Base-by-base conservation (phyloP, 2,329 filamentous ascomycete genomes). In the Fusarium palustre region DNA sequence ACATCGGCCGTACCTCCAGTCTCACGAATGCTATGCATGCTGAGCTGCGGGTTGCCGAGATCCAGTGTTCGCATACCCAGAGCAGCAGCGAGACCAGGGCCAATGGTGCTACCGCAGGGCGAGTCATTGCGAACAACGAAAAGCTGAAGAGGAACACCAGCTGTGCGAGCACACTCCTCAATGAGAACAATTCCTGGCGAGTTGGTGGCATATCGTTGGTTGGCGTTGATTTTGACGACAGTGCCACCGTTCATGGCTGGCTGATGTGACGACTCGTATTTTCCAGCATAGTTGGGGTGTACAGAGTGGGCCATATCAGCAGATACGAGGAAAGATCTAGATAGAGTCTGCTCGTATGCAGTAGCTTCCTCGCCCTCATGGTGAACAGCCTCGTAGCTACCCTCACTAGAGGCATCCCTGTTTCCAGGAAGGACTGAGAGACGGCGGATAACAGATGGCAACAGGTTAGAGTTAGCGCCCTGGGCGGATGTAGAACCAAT, bases 281-380 rank as follows among this genome's bases (percentile, higher is more conserved):
- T 98, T 73, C 83, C 89, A 7, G 90, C 86, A 79, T 97, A 99
- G 83, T 99, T 99, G 59, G 96, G 96, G 80, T 99, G 93, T 16
- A 99, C 90, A 7, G 92, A 92, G 83, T 99, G 96, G 2, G 96
- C 94, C 96, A 99, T 98, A 79, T 99, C 96, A 54, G 96, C 96
- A 8, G 93, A 97, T 68, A 99, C 86, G 62, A 99, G 89, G 86
- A 99, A 97, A 3, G 94, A 97, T 30, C 91, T 92, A 8, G 94
- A 88, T 54, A 97, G 86, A 3, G 93, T 96, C 84, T 98, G 95
- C 82, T 99, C 96, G 78, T 94, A 97, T 34, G 94, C 93, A 3
- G 94, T 97, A 9, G 89, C 83, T 16, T 91, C 82, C 70, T 92
- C 90, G 24, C 83, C 81, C 15, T 91, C 88, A 62, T 87, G 84